Conservation (phyloP, 805 yeast genomes). For the Candida succiphila region DNA sequence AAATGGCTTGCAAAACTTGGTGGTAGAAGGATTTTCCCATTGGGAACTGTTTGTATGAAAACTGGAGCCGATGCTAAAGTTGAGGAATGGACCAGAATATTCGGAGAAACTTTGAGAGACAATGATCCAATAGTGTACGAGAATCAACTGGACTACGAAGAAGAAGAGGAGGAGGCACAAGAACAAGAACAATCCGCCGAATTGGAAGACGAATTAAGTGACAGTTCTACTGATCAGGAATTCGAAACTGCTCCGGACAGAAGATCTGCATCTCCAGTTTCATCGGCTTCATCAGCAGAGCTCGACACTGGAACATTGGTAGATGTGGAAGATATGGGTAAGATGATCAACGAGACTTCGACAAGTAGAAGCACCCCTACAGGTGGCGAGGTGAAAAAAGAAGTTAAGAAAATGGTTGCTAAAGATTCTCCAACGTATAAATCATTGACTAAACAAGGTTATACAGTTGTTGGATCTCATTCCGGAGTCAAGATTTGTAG, state of each 20-base stretch:
- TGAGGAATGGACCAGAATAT: conserved; percentile 55
- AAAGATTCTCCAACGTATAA: conserved; percentile 82
- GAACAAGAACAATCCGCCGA: no score
- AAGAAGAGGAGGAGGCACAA: no score
- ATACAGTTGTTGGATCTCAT: conserved; percentile 86
- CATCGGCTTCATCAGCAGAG: no score
- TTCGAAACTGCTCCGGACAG: conserved; percentile 11
- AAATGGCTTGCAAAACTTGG: conserved; percentile 72
- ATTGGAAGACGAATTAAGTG: conserved; percentile 7
- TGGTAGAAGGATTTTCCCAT: conserved; percentile 74
- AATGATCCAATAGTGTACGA: conserved; percentile 54
- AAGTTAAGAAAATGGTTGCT: conserved; percentile 77
- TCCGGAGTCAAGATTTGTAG: conserved; percentile 93
- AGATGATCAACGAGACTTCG: conserved; percentile 26
- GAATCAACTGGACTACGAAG: conserved; percentile 29
- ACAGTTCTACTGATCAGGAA: conserved; percentile 4
- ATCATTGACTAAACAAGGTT: conserved; percentile 86
- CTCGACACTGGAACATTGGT: conserved; percentile 40
- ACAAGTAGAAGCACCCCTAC: not conserved
- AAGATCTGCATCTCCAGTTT: conserved; percentile 10
- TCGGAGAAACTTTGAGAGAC: conserved; percentile 55
- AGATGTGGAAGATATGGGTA: conserved; percentile 87
- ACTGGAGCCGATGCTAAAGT: conserved; percentile 49
- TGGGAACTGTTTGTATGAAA: conserved; percentile 79
- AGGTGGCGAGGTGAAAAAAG: conserved; percentile 14